Conservation (phyloP, 2,329 filamentous ascomycete genomes). For the Penicillium fuscoglaucum region DNA sequence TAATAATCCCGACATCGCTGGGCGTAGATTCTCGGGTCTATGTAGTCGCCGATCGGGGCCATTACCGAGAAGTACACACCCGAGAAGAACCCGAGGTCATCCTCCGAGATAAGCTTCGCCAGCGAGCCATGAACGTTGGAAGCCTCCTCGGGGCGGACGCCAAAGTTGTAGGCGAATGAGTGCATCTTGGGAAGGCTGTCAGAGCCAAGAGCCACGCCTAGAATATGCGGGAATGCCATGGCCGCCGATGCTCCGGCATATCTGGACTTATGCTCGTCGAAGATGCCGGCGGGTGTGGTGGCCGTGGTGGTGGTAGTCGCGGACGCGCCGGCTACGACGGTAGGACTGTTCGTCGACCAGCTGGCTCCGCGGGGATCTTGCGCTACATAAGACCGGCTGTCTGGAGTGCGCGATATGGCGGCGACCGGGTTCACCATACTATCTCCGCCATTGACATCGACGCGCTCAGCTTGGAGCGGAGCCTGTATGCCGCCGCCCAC, state of each 20-base stretch:
- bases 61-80: constrained; percentile 26
- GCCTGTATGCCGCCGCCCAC: not conserved
- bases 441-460: not conserved
- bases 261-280: constrained; percentile 31
- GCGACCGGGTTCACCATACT: not conserved
- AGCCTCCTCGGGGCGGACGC: constrained; percentile 32
- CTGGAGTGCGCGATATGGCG: constrained; percentile 1
- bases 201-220: constrained; percentile 30
- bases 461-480: not conserved
- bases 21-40: constrained; percentile 28
- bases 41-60: constrained; percentile 24
- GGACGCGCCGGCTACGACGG: constrained; percentile 2
- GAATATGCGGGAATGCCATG: constrained; percentile 34
- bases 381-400: constrained; percentile 3
- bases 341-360: constrained; percentile 19
- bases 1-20: constrained; percentile 34
- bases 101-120: constrained; percentile 26
- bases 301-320: not conserved
- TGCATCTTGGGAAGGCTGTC: constrained; percentile 27
- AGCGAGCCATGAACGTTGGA: constrained; percentile 26
- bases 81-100: constrained; percentile 27
- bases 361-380: not conserved
- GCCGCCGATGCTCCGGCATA: constrained; percentile 32
- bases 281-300: constrained; percentile 24
- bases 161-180: constrained; percentile 36